These are phyloP conservation scores for Nitzschia putrida DNA, from an alignment of 108 stramenopile species.

Conservation along the genomic window DNA sequence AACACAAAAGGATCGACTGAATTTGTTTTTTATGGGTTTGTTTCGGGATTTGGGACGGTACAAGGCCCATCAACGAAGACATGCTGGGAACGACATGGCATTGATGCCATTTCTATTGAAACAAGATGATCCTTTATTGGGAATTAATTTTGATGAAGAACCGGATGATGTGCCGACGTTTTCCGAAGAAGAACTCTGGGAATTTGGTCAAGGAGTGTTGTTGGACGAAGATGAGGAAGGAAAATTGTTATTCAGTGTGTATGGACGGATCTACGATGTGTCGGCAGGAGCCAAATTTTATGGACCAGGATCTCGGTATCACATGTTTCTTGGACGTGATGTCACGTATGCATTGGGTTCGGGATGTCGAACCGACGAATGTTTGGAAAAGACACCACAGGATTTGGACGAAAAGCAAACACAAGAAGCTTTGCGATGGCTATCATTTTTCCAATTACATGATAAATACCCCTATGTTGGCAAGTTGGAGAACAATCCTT, in stretches of 20 bases:
- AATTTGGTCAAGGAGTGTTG: conserved; percentile 51
- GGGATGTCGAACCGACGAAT: conserved; percentile 59
- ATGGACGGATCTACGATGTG: conserved; percentile 82
- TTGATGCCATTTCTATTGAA: conserved; percentile 30
- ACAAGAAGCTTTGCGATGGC: conserved; percentile 71
- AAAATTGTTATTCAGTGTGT: conserved; percentile 53
- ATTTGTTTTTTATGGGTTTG: conserved; percentile 71
- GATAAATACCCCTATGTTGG: conserved; percentile 81
- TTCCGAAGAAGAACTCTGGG: conserved; percentile 59
- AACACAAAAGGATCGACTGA: conserved; percentile 17
- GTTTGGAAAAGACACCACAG: conserved; percentile 50
- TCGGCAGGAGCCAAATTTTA: conserved; percentile 67
- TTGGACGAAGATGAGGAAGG: conserved; percentile 46
- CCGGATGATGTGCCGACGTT: conserved; percentile 33
- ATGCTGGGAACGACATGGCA: conserved; percentile 25
- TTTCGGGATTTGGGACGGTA: conserved; percentile 73
- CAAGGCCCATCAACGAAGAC: conserved; percentile 68
- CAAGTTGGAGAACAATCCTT: conserved; percentile 30
- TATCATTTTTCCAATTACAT: conserved; percentile 73
- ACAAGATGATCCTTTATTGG: conserved; percentile 51
- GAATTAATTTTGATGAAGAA: conserved; percentile 52
- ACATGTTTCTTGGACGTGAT: conserved; percentile 75
- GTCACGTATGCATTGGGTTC: conserved; percentile 70
- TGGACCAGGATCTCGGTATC: conserved; percentile 58
- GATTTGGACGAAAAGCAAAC: conserved; percentile 61